Evolutionary conservation across 2,329 filamentous ascomycete species (phyloP).

Genomic region (Leptographium radiaticola): DNA sequence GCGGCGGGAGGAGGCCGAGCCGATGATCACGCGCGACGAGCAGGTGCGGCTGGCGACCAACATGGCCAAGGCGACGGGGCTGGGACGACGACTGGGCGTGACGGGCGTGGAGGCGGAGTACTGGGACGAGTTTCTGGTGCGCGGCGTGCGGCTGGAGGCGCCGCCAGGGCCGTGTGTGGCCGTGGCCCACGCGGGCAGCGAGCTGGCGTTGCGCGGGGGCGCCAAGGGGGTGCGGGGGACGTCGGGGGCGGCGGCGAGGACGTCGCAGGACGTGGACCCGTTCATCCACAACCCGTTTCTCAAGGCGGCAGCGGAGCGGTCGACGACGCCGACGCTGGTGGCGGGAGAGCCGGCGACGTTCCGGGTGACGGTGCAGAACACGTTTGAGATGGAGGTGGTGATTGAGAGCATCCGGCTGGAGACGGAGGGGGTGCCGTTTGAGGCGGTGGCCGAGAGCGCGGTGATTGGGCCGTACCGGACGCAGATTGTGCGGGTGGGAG

Average conservation of each 20-base stretch:
- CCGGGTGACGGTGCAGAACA: conserved; percentile 77
- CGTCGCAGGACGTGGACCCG: conserved; percentile 57
- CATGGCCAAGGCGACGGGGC: conserved; percentile 67
- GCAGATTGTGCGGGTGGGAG: conserved; percentile 61
- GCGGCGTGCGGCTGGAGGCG: conserved; percentile 59
- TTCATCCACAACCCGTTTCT: conserved; percentile 94
- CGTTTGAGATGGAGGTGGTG: conserved; percentile 84
- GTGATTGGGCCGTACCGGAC: conserved; percentile 71
- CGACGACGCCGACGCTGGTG: conserved; percentile 57
- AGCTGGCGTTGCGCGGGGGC: conserved; percentile 28
- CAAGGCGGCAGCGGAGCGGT: conserved; percentile 48
- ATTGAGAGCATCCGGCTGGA: conserved; percentile 71
- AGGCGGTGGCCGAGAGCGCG: conserved; percentile 40
- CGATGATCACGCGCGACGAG: conserved; percentile 65
- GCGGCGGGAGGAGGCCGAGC: conserved; percentile 54
- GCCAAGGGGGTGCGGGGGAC: neutral
- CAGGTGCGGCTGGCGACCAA: conserved; percentile 75
- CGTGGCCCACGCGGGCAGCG: conserved; percentile 48
- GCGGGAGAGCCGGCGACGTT: conserved; percentile 68
- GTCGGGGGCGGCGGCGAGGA: conserved; percentile 23
- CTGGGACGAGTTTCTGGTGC: conserved; percentile 92
- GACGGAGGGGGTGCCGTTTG: conserved; percentile 45
- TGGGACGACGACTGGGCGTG: conserved; percentile 65
- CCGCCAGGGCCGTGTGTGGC: conserved; percentile 46
- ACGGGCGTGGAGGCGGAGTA: conserved; percentile 62